Evolutionary conservation across 768 basidiomycete genomes (phyloP).

Genomic region (Rhizopogon vinicolor): DNA sequence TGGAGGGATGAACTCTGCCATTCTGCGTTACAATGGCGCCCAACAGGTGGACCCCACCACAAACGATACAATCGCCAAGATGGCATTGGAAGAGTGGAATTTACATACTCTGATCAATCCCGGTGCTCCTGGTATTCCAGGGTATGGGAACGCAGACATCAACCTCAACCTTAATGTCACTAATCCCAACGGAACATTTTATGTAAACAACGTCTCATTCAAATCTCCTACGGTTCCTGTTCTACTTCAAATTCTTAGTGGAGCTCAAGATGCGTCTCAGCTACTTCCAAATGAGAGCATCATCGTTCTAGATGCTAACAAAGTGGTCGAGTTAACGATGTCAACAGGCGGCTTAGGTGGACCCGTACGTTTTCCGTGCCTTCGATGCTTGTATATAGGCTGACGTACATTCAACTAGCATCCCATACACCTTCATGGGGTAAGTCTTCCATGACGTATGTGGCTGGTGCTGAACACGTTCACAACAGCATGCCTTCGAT

Average conservation of each 20-base stretch:
- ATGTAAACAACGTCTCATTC: slow-evolving; percentile 8
- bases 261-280: slow-evolving; percentile 6
- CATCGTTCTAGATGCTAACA: slow-evolving; percentile 10
- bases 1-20: slow-evolving; percentile 18
- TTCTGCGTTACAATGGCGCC: slow-evolving; percentile 16
- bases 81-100: slow-evolving; percentile 12
- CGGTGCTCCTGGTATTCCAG: slow-evolving; percentile 19
- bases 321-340: slow-evolving; percentile 14
- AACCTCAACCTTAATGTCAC: slow-evolving; percentile 14
- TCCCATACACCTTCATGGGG: slow-evolving; percentile 18
- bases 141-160: slow-evolving; percentile 19
- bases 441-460: not conserved
- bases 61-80: slow-evolving; percentile 1
- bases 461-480: not conserved
- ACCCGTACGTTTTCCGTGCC: slow-evolving; percentile 13
- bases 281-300: slow-evolving; percentile 11
- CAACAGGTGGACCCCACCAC: slow-evolving; percentile 23
- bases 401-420: slow-evolving; percentile 7
- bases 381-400: not conserved
- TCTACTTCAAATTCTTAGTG: slow-evolving; percentile 22
- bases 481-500: slow-evolving; percentile 27
- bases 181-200: not conserved
- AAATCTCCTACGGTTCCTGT: slow-evolving; percentile 11
- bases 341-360: slow-evolving; percentile 25
- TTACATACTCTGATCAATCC: slow-evolving; percentile 14